Evolutionary conservation across 441 rosid genomes (phyloP), one percentile per base, ranked within the genome.

Genomic region (Pelargonium fulgidum): DNA sequence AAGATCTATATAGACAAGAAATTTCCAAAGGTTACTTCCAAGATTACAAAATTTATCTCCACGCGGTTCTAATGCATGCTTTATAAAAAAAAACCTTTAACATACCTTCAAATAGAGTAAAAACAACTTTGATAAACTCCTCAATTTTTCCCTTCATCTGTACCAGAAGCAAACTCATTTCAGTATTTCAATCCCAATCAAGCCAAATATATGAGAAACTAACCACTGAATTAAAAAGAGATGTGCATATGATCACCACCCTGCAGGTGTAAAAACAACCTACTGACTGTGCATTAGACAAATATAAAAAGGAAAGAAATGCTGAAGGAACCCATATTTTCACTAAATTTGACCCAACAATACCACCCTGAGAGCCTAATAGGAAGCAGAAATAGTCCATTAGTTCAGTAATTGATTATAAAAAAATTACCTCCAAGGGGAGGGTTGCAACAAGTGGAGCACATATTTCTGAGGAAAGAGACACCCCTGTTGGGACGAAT

Each of bases 41-140:
- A 64, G 47, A 41, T 33, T 33, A 59, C 36, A 44, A 13, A 54
- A 41, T 52, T 58, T 7, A 17, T 24, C 47, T 54, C 62, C 41
- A 72, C 6, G 45, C 24, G 24, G 33, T 1, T 48, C 52, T 5
- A 7, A 8, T 39, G 17, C 17, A 58, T 0, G 29, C 45, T 10
- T 12, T 48, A 48, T 54, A 22, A 65, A n/a, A 1, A 54, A 61
- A 52, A 62, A 65, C 22, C 13, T 58, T 64, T 29, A 56, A 11
- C 73, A 58, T 77, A 88, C 98, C 98, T 88, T 91, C 86, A 68
- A 87, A 93, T 41, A 93, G 86, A 29, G 93, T 64, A 67, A 85
- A 93, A 58, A 88, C 82, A 17, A 78, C 82, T 77, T 84, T 88
- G 72, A 91, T 85, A 72, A 88, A 91, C 76, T 91, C 87, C 81